Evolutionary conservation across 257 asterid species (phyloP).

Genomic region (Solanum lycopersicoides): DNA sequence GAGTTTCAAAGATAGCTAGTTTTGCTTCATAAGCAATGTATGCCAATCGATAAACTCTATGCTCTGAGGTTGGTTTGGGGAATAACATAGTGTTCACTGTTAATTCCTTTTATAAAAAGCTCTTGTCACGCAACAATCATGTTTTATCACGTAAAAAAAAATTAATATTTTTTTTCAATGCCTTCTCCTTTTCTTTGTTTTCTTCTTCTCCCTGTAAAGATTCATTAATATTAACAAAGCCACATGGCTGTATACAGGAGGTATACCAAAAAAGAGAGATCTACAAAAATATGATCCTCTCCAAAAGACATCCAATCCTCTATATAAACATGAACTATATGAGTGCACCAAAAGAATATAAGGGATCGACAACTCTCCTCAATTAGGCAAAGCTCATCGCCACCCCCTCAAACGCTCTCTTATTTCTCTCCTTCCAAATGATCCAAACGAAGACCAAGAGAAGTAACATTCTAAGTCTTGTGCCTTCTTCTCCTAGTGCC

Average conservation of each 20-base stretch:
- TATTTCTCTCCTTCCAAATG: not conserved
- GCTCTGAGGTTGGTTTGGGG: not conserved
- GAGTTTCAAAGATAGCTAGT: not conserved
- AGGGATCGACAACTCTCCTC: not conserved
- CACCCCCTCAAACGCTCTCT: not conserved
- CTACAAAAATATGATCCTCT: not conserved
- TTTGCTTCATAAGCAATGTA: not conserved
- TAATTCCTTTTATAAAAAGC: not conserved
- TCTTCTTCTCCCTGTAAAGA: not conserved
- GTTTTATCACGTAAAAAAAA: not conserved
- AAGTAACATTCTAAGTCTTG: not conserved
- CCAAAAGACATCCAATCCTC: not conserved
- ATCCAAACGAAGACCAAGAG: not conserved
- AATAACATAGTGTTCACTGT: not conserved
- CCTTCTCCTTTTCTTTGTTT: not conserved
- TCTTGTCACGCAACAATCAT: not conserved
- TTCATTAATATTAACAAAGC: not conserved
- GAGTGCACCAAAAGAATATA: not conserved
- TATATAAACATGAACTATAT: not conserved
- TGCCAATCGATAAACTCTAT: not conserved
- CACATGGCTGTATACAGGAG: not conserved
- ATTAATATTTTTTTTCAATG: not conserved
- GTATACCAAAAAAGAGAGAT: not conserved
- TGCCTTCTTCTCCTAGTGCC: not conserved
- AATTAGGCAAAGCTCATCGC: not conserved